Evolutionary conservation across 805 yeast species (phyloP).

Genomic region (Starmerella riodocensis): DNA sequence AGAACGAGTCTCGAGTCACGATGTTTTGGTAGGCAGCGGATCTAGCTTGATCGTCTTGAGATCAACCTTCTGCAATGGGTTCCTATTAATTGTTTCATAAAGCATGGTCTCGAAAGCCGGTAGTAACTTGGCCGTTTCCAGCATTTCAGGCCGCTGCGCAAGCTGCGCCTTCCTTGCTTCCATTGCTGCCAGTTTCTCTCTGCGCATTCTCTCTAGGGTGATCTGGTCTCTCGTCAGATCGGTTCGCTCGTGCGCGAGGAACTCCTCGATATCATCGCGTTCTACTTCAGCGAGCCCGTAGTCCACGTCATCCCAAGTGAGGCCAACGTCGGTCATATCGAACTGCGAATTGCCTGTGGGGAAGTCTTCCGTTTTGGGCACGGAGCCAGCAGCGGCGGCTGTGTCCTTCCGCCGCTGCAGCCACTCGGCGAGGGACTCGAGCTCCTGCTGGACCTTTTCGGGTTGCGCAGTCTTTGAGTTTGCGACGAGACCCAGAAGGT

Average conservation of each 20-base stretch:
- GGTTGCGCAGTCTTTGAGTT: constrained; percentile 25
- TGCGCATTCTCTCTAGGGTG: constrained; percentile 23
- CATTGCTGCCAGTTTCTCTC: constrained; percentile 17
- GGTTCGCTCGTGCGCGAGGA: constrained; percentile 25
- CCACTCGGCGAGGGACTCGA: constrained; percentile 31
- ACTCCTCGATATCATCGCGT: constrained; percentile 32
- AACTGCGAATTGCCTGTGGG: constrained; percentile 32
- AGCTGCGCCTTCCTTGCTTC: constrained; percentile 18
- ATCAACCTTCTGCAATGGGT: constrained; percentile 4
- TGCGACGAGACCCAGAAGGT: constrained; percentile 31
- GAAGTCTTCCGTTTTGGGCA: constrained; percentile 23
- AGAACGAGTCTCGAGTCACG: too few relatives aligned
- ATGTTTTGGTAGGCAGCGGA: background rate
- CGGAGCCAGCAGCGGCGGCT: constrained; percentile 22
- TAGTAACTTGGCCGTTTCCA: constrained; percentile 24
- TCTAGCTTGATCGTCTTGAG: background rate
- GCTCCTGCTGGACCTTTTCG: constrained; percentile 29
- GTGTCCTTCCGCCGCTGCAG: constrained; percentile 20
- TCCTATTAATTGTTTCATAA: constrained; percentile 1
- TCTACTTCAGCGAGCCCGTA: constrained; percentile 41
- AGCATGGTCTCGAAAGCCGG: constrained; percentile 17
- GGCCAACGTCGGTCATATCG: constrained; percentile 33
- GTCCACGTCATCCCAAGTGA: constrained; percentile 31
- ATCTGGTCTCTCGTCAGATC: constrained; percentile 24
- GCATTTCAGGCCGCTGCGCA: constrained; percentile 23